A percentile compares a stretch with the other conserved stretches of the same genome.
Evolutionary conservation across 2,329 filamentous ascomycete species (phyloP).

Genomic region (Trichoderma cornu-damae): DNA sequence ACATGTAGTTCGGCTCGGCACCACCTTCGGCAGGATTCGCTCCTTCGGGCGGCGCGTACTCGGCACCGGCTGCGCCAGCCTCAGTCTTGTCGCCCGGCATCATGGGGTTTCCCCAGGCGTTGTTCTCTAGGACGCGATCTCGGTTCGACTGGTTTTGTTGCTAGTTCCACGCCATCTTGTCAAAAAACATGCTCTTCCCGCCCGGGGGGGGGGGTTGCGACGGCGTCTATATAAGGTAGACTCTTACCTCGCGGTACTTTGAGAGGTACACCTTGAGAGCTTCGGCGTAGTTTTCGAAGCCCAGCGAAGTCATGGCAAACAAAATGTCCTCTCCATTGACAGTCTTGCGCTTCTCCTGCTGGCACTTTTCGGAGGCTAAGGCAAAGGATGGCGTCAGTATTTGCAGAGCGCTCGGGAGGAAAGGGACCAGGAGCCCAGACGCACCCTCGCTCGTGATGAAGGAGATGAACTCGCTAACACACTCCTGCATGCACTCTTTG

Average conservation of each 20-base stretch:
- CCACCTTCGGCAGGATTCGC: conserved; percentile 38
- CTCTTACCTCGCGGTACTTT: conserved; percentile 91
- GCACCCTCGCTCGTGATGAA: conserved; percentile 98
- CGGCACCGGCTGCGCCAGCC: conserved; percentile 30
- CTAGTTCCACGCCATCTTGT: conserved; percentile 23
- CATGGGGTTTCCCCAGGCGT: conserved; percentile 30
- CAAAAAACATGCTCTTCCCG: background rate
- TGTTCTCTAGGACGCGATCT: conserved; percentile 36
- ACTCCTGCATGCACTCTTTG: conserved; percentile 99
- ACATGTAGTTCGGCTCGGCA: conserved; percentile 46
- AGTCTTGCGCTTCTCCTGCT: conserved; percentile 98
- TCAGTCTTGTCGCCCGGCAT: conserved; percentile 33
- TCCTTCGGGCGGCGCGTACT: conserved; percentile 42
- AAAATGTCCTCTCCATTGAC: conserved; percentile 98
- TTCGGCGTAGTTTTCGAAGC: conserved; percentile 98
- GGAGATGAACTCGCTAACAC: conserved; percentile 98
- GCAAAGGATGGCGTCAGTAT: background rate
- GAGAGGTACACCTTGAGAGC: conserved; percentile 96
- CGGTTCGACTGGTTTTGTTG: conserved; percentile 41
- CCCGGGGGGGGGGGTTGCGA: background rate
- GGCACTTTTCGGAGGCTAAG: conserved; percentile 94
- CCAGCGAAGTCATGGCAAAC: conserved; percentile 97
- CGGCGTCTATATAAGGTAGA: no score
- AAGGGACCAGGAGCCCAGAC: conserved; percentile 27
- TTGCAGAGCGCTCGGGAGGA: background rate